Percentiles rank a stretch among this genome's conserved stretches.
These are phyloP conservation scores for Suillus decipiens DNA, from an alignment of 768 basidiomycete genomes.

Conservation along the genomic window DNA sequence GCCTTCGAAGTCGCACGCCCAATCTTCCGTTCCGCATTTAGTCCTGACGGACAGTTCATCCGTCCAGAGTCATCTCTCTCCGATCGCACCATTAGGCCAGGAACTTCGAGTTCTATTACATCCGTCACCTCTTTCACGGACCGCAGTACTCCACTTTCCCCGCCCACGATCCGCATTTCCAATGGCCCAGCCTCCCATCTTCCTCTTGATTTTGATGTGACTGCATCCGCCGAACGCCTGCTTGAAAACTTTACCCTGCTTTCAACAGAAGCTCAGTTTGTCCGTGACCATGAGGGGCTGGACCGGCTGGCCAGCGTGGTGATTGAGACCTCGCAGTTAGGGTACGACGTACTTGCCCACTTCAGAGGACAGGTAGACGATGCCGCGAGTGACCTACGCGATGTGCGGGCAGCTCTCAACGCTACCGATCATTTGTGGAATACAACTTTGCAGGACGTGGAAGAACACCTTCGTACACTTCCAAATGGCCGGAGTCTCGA, in stretches of 20 bases:
- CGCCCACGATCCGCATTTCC: conserved; percentile 20
- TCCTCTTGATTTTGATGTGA: conserved; percentile 46
- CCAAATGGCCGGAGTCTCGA: conserved; percentile 13
- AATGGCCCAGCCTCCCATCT: conserved; percentile 39
- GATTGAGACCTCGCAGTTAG: conserved; percentile 48
- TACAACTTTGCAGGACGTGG: conserved; percentile 43
- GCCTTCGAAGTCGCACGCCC: conserved; percentile 68
- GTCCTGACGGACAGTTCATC: conserved; percentile 45
- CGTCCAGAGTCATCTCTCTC: conserved; percentile 58
- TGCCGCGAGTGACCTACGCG: conserved; percentile 47
- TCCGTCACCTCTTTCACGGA: conserved; percentile 53
- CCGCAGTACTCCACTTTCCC: conserved; percentile 22
- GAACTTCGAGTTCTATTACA: conserved; percentile 40
- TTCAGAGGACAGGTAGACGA: conserved; percentile 58
- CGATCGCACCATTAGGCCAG: conserved; percentile 52
- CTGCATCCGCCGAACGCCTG: conserved; percentile 46
- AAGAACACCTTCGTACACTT: conserved; percentile 38
- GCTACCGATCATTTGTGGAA: conserved; percentile 46
- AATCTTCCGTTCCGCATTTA: conserved; percentile 66
- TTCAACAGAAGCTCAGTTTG: conserved; percentile 42
- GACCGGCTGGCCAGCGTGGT: conserved; percentile 47
- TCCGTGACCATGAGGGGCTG: conserved; percentile 39
- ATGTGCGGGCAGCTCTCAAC: conserved; percentile 47
- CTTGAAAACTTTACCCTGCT: conserved; percentile 57
- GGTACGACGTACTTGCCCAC: conserved; percentile 46